Conservation (phyloP, 140 eudicot species). For the Ambrosia hybrid region DNA sequence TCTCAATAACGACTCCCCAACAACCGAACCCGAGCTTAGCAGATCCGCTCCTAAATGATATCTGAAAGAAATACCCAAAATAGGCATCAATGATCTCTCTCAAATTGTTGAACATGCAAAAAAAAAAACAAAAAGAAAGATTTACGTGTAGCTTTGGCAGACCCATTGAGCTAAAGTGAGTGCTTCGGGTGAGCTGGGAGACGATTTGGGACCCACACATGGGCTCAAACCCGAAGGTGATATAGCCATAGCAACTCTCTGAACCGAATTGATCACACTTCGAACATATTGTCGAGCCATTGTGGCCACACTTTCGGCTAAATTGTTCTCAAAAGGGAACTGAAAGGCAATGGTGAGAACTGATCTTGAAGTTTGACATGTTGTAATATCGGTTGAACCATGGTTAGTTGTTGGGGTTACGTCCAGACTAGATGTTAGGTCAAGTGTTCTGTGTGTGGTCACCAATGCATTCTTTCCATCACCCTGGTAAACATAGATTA, state of each 20-base stretch:
- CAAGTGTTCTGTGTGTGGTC: slow-evolving; percentile 51
- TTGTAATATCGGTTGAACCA: slow-evolving; percentile 39
- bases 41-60: slow-evolving; percentile 42
- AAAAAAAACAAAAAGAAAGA: not conserved
- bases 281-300: slow-evolving; percentile 69
- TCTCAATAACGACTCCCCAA: slow-evolving; percentile 61
- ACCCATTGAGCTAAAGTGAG: slow-evolving; percentile 60
- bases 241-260: slow-evolving; percentile 67
- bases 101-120: not conserved
- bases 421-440: slow-evolving; percentile 61
- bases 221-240: slow-evolving; percentile 54
- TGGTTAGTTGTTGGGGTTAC: slow-evolving; percentile 41
- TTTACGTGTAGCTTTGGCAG: slow-evolving; percentile 61
- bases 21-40: slow-evolving; percentile 29
- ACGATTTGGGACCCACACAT: slow-evolving; percentile 42
- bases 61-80: slow-evolving; percentile 11
- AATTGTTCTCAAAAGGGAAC: slow-evolving; percentile 57
- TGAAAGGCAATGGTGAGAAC: slow-evolving; percentile 64
- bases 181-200: slow-evolving; percentile 64
- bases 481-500: too few relatives aligned
- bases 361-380: slow-evolving; percentile 41
- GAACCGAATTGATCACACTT: slow-evolving; percentile 52
- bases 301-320: slow-evolving; percentile 54
- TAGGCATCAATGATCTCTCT: not conserved
- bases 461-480: slow-evolving; percentile 34